Conservation (phyloP, 441 rosid genomes). For the Gossypium trilobum region DNA sequence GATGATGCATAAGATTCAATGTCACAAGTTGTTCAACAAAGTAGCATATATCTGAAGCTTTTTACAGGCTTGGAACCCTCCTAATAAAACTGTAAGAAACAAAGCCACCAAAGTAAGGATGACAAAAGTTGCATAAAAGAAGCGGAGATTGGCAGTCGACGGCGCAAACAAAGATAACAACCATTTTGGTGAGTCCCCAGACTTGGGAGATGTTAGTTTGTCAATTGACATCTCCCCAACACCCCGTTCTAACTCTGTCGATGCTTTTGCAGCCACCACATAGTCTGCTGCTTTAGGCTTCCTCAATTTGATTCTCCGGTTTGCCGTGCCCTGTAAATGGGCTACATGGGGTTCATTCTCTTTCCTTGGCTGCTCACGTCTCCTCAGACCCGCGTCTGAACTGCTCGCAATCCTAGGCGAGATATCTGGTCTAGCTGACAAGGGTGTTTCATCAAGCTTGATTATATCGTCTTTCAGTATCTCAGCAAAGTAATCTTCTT, state of each 20-base stretch:
- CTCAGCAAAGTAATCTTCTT: constrained; percentile 48
- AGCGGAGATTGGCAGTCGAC: not conserved
- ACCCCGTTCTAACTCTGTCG: not conserved
- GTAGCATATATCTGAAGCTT: not conserved
- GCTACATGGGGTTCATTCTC: not conserved
- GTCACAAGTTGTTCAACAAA: constrained; percentile 10
- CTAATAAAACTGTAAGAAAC: constrained; percentile 3
- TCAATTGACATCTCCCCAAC: not conserved
- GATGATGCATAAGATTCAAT: not conserved
- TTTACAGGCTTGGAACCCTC: constrained; percentile 13
- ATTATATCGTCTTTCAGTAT: constrained; percentile 69
- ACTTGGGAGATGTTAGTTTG: constrained; percentile 8
- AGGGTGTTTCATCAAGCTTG: constrained; percentile 40
- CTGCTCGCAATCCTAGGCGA: constrained; percentile 5
- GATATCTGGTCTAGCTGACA: not conserved
- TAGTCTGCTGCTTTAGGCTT: not conserved
- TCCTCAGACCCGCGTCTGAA: constrained; percentile 3
- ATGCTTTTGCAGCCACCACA: not conserved
- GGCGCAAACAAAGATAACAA: not conserved
- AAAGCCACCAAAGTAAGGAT: constrained; percentile 24
- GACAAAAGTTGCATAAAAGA: not conserved
- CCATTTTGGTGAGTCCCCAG: constrained; percentile 13
- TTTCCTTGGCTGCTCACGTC: not conserved
- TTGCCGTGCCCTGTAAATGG: constrained; percentile 25
- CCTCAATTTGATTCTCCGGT: constrained; percentile 28